Percentiles rank a stretch among this genome's conserved stretches.
Evolutionary conservation across 2,329 filamentous ascomycete genomes (phyloP).

Genomic region (Neofusicoccum kwambonambiense): DNA sequence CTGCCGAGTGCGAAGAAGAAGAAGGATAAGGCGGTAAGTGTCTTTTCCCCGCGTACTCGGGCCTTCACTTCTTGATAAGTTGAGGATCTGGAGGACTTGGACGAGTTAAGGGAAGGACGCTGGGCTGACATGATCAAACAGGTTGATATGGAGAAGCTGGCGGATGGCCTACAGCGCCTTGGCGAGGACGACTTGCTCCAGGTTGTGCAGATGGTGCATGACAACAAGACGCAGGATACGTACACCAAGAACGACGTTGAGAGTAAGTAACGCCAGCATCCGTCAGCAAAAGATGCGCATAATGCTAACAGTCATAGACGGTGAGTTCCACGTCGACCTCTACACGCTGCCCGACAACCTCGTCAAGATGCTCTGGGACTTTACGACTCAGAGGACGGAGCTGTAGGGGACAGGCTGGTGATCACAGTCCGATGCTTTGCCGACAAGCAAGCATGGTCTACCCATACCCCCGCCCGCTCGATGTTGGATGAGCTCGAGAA

Average conservation of each 20-base stretch:
- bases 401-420: background rate
- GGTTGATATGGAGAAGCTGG: conserved; percentile 94
- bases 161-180: conserved; percentile 84
- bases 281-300: background rate
- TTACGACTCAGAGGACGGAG: conserved; percentile 48
- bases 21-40: conserved; percentile 57
- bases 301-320: conserved; percentile 54
- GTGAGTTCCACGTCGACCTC: conserved; percentile 96
- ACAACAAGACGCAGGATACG: conserved; percentile 90
- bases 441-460: too few species aligned
- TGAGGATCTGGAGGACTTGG: too few species aligned
- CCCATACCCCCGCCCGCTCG: too few species aligned
- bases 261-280: conserved; percentile 59
- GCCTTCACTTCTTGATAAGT: background rate
- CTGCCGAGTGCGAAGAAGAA: conserved; percentile 75
- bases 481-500: too few species aligned
- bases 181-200: conserved; percentile 90
- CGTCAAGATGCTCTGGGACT: conserved; percentile 95
- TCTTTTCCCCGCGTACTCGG: background rate
- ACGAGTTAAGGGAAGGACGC: background rate
- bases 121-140: conserved; percentile 26
- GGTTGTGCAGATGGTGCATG: conserved; percentile 96
- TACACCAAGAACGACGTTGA: conserved; percentile 98
- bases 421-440: too few species aligned
- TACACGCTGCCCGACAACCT: conserved; percentile 92